Percentiles rank a stretch among this genome's conserved stretches.
These are phyloP conservation scores for Cordyceps tenuipes DNA, from an alignment of 2,329 filamentous ascomycete species.

Conservation along the genomic window DNA sequence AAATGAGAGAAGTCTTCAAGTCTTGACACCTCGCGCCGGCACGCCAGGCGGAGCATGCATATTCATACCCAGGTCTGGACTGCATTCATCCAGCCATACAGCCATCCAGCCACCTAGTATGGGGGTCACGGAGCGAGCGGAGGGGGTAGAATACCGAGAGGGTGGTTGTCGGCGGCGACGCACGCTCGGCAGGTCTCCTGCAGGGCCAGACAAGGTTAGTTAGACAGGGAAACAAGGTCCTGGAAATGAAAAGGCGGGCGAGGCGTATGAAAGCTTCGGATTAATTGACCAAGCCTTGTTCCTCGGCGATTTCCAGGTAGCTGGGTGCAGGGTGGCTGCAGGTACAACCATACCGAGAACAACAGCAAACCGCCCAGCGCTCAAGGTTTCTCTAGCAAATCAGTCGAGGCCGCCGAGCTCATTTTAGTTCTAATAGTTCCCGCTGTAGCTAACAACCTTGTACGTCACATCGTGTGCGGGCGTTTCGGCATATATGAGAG, in stretches of 20 bases:
- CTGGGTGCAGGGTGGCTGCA: background rate
- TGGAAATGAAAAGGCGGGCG: background rate
- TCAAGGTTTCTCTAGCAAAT: background rate
- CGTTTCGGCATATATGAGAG: background rate
- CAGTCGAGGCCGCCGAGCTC: background rate
- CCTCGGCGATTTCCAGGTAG: background rate
- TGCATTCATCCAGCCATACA: background rate
- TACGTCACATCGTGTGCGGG: slow-evolving; percentile 4
- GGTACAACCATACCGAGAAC: background rate
- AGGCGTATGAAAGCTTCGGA: background rate
- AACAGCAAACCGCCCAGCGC: background rate
- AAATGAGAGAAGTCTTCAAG: background rate
- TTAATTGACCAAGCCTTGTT: background rate
- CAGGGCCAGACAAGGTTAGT: background rate
- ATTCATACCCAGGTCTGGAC: background rate
- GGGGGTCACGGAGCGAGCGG: background rate
- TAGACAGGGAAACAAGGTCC: no score
- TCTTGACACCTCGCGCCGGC: background rate
- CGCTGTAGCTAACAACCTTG: slow-evolving; percentile 8
- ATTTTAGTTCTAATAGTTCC: background rate
- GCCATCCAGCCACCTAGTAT: background rate
- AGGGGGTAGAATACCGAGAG: background rate
- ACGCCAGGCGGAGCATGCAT: background rate
- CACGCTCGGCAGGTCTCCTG: background rate
- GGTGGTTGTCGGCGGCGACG: background rate